Evolutionary conservation across 768 basidiomycete species (phyloP).

Genomic region (Coprinopsis cinerea): DNA sequence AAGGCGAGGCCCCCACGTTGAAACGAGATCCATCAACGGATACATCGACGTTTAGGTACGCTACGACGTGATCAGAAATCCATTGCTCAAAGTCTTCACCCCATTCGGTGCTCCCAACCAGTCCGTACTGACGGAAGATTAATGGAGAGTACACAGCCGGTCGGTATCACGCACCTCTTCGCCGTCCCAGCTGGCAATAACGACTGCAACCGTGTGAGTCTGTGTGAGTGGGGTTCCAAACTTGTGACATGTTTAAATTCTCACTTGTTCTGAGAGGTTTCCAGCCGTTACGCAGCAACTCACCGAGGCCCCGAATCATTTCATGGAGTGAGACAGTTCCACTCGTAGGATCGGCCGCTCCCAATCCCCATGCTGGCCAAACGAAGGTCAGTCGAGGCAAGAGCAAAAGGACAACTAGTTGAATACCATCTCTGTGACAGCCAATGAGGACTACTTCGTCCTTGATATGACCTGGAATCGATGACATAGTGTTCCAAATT

Average conservation of each 20-base stretch:
- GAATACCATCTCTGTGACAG: conserved; percentile 74
- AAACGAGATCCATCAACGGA: conserved; percentile 61
- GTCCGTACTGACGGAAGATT: conserved; percentile 47
- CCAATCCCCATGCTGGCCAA: conserved; percentile 32
- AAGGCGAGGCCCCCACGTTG: conserved; percentile 61
- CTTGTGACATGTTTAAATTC: not conserved
- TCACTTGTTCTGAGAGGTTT: conserved; percentile 54
- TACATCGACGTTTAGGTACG: conserved; percentile 53
- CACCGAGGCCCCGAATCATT: conserved; percentile 66
- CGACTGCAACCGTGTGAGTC: conserved; percentile 19
- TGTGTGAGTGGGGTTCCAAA: not conserved
- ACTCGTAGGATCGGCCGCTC: conserved; percentile 69
- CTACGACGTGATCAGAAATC: conserved; percentile 71
- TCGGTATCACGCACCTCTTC: conserved; percentile 44
- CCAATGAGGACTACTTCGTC: conserved; percentile 84
- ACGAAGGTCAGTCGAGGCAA: not conserved
- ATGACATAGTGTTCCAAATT: conserved; percentile 85
- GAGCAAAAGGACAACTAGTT: not conserved
- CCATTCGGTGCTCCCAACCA: conserved; percentile 86
- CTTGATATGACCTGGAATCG: conserved; percentile 74
- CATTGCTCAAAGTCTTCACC: conserved; percentile 88
- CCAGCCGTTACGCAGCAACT: conserved; percentile 67
- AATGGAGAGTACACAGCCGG: too few relatives aligned
- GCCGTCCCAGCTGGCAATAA: conserved; percentile 72
- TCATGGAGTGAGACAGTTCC: conserved; percentile 76